Evolutionary conservation across 169 alveolate genomes (phyloP).

Genomic region (Blepharisma undulans): DNA sequence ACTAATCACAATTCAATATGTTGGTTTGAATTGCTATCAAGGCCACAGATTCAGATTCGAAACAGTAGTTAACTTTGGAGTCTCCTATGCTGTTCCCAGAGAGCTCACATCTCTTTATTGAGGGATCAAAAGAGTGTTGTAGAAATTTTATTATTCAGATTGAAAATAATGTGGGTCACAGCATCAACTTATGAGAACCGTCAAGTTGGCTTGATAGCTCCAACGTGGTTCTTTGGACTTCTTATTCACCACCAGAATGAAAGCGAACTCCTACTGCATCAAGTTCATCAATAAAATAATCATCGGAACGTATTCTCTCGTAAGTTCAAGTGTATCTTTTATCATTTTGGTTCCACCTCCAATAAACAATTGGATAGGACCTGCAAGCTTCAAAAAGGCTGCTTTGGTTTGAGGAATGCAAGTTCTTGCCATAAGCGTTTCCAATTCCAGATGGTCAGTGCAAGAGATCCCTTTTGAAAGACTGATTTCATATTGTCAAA

Average conservation of each 20-base stretch:
- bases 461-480: slow-evolving; percentile 98
- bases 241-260: slow-evolving; percentile 96
- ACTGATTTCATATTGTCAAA: slow-evolving; percentile 96
- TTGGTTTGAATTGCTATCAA: slow-evolving; percentile 62
- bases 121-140: slow-evolving; percentile 28
- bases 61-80: slow-evolving; percentile 52
- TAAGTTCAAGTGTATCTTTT: slow-evolving; percentile 98
- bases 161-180: slow-evolving; percentile 48
- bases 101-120: slow-evolving; percentile 26
- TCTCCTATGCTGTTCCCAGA: slow-evolving; percentile 51
- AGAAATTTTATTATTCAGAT: slow-evolving; percentile 36
- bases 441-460: too few relatives aligned
- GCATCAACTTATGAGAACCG: slow-evolving; percentile 75
- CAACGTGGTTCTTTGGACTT: slow-evolving; percentile 99
- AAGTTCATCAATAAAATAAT: slow-evolving; percentile 97
- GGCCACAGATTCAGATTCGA: slow-evolving; percentile 48
- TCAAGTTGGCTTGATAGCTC: slow-evolving; percentile 97
- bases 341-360: slow-evolving; percentile 99
- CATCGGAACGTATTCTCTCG: slow-evolving; percentile 99
- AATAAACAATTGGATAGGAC: slow-evolving; percentile 99
- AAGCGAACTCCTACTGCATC: slow-evolving; percentile 98
- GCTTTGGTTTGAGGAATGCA: slow-evolving; percentile 96
- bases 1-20: slow-evolving; percentile 52
- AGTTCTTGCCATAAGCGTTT: slow-evolving; percentile 93
- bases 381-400: slow-evolving; percentile 95